phyloP scores from a whole-genome alignment of 352 stramenopile genomes.

The Detonula confervacea region DNA sequence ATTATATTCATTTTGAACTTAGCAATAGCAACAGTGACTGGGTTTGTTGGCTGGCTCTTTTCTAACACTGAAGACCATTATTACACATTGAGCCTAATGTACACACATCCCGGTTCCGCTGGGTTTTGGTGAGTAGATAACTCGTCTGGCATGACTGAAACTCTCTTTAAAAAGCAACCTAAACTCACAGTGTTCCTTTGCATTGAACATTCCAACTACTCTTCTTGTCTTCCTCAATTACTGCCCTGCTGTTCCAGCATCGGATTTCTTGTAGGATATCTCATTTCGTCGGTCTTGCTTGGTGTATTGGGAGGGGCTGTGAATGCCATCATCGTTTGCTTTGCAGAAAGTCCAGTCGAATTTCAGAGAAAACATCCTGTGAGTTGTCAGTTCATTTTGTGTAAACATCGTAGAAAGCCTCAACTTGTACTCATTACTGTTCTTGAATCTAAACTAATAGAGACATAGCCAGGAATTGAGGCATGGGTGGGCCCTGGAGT shows the following conservation, averaged over 20 bases:
- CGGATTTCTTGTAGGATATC: conserved; percentile 55
- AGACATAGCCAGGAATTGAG: background rate
- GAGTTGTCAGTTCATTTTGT: no score
- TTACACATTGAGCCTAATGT: background rate
- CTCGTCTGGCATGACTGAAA: no score
- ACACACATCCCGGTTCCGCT: conserved; percentile 3
- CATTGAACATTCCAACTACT: no score
- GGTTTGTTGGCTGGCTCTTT: background rate
- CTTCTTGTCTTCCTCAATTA: no score
- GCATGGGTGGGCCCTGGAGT: conserved; percentile 1
- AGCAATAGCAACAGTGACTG: conserved; percentile 3
- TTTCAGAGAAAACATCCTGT: conserved; percentile 4
- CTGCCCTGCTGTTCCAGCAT: no score
- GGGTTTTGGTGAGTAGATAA: no score
- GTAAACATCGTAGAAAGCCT: no score
- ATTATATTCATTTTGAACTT: conserved; percentile 10
- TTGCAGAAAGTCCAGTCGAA: conserved; percentile 70
- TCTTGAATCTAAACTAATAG: no score
- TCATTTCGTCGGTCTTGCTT: conserved; percentile 85
- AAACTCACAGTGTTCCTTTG: no score
- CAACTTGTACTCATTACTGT: no score
- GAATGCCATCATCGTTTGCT: conserved; percentile 95
- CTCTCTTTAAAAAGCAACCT: no score
- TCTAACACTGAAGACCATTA: background rate
- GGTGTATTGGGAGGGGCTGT: conserved; percentile 92